phyloP scores from a whole-genome alignment of 306 rosid genomes.

The Ormosia semicastrata region DNA sequence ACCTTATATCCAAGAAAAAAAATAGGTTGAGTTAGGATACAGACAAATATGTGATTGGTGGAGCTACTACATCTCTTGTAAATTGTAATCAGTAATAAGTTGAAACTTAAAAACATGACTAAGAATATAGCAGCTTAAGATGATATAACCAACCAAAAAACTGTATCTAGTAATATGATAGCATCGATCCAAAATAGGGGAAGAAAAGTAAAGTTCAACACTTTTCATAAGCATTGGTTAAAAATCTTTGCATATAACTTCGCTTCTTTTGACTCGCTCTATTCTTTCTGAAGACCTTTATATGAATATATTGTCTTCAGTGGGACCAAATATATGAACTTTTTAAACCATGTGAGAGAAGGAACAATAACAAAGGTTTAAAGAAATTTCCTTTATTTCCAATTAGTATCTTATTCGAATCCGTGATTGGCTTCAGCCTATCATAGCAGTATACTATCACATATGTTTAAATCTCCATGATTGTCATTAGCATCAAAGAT shows the following conservation, averaged over 20 bases:
- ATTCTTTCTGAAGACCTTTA: neutral
- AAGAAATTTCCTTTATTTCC: conserved; percentile 9
- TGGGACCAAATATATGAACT: conserved; percentile 8
- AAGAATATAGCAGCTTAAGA: neutral
- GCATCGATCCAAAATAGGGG: neutral
- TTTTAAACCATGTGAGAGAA: neutral
- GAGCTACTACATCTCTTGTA: too few relatives aligned
- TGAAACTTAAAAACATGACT: too few relatives aligned
- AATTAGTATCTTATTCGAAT: conserved; percentile 19
- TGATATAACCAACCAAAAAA: neutral
- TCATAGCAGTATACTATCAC: neutral
- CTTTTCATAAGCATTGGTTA: neutral
- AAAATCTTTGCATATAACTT: neutral
- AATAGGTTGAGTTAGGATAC: too few relatives aligned
- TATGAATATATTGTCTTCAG: neutral
- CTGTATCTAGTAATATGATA: neutral
- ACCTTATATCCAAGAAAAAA: too few relatives aligned
- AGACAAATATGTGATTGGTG: too few relatives aligned
- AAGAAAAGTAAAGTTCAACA: neutral
- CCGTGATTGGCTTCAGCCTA: conserved; percentile 16
- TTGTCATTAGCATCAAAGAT: neutral
- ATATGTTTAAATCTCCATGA: conserved; percentile 14
- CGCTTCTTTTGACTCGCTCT: neutral
- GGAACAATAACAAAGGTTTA: neutral
- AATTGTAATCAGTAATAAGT: too few relatives aligned